Evolutionary conservation across 208 protist genomes (phyloP), one percentile per base, ranked within the genome.

Genomic region (Trypanosoma mega): DNA sequence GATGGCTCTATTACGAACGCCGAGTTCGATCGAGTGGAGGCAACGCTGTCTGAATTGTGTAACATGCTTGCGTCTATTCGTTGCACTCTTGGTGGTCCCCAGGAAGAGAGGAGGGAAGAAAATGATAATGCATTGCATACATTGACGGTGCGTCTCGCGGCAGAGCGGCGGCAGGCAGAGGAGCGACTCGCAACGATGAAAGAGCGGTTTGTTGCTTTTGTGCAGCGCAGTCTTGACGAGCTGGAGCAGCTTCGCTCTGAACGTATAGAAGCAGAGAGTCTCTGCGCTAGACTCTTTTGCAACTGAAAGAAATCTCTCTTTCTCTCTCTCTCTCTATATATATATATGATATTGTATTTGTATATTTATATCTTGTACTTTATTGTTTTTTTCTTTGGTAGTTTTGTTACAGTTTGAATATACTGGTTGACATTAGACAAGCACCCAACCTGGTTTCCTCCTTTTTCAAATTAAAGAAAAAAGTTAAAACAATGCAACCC

Each of bases 181-280:
- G 47, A 46, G 14, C 18, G 34, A 20, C 39, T 65, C 26, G 39
- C 26, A 30, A 18, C 30, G 2, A 6, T 65, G 49, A 65, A 65
- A 29, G 37, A 55, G 20, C n/a, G 12, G 20, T 65, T 65, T 39
- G 36, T 65, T 6, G 33, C 3, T 2, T 20, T 65, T 55, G 48
- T 49, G 23, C 31, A 65, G 46, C 6, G 54, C 3, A 49, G 16
- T 12, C 31, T 65, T 50, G 59, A 65, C 36, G 36, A 56, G 37
- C 41, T 65, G 26, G 59, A 65, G 37, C 2, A 57, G 26, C 36
- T 65, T 20, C 31, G 36, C 34, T 20, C 37, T 7, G 59, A 65
- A 27, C 47, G 59, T 9, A 6, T 65, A 49, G 59, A 65, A 20
- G 39, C 49, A 21, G 59, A 57, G 37, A 37, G n/a, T 23, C 33